These are phyloP conservation scores for Lenwebbia sp. DNA, from an alignment of 345 rosid species.

Conservation along the genomic window DNA sequence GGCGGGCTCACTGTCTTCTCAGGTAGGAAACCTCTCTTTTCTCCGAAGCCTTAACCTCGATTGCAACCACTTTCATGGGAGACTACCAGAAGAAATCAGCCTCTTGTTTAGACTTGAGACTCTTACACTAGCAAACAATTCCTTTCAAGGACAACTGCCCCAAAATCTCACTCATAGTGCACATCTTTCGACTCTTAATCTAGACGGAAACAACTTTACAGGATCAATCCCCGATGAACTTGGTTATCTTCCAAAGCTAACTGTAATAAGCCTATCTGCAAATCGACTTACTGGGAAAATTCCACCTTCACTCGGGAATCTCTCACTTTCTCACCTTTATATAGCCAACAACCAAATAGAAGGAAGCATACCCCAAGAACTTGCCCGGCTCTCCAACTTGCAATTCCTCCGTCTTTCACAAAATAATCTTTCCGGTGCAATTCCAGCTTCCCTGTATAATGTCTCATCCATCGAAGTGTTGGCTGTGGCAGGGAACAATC, in stretches of 20 bases:
- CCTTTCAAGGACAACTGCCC: constrained; percentile 1
- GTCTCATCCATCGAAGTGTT: constrained; percentile 9
- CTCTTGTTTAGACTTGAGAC: neutral
- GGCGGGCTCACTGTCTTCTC: constrained; percentile 5
- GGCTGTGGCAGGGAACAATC: constrained; percentile 9
- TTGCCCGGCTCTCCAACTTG: constrained; percentile 9
- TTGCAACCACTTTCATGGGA: neutral
- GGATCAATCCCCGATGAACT: constrained; percentile 6
- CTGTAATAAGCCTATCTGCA: neutral
- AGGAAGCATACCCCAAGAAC: constrained; percentile 6
- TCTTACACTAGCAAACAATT: constrained; percentile 1
- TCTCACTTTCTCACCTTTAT: neutral
- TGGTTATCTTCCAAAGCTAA: neutral
- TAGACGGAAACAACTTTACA: neutral
- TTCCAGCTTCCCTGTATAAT: constrained; percentile 19
- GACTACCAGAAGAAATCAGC: constrained; percentile 7
- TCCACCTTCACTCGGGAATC: constrained; percentile 3
- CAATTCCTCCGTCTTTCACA: neutral
- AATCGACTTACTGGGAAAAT: constrained; percentile 6
- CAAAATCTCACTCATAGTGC: neutral
- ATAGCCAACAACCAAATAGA: neutral
- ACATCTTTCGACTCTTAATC: neutral
- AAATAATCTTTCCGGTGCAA: constrained; percentile 11
- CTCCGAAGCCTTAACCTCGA: neutral
- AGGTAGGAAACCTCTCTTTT: constrained; percentile 13